Evolutionary conservation across 352 stramenopile genomes (phyloP), one percentile per base, ranked within the genome.

Genomic region (Phytophthora aleatoria): DNA sequence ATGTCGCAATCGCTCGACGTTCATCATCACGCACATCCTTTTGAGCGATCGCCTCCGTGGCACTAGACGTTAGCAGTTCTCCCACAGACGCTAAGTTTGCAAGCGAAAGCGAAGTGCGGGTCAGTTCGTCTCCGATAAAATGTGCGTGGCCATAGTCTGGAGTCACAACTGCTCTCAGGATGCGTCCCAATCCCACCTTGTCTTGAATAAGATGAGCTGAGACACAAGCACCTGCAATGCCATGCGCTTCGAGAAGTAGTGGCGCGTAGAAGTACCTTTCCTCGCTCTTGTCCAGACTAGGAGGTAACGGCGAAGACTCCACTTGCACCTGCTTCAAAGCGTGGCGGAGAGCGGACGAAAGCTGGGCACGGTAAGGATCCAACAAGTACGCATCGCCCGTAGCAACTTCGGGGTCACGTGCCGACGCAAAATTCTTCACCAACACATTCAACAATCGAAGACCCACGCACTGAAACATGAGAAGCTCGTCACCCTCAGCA

Each of bases 321-420:
- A 69, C 62, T 69, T 75, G 67, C 15, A 78, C 71, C 55, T 92
- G 83, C 50, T 91, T 91, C 12, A 91, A 58, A 10, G 88, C 79
- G 52, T 94, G 88, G 3, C 88, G 86, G 26, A 95, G 68, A 38
- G 88, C 87, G 26, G 88, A 88, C 8, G 80, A 87, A 57, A 96
- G 78, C 47, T 96, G 88, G 6, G 88, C 88, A 71, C 91, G 83
- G 43, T 96, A 96, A 24, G 87, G 84, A 38, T 92, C 85, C 27
- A 96, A 64, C 49, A 96, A 49, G 52, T 77, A 89, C 8, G 81
- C 77, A 28, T 84, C 71, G 0, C 74, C 79, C 6, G 69, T 68
- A 5, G 65, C 38, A 0, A 95, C 84, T 72, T 94, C 87, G 3
- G 87, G 87, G 59, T 96, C 87, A 48, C 72, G 71, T 5, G 79